These are phyloP conservation scores for Cyclotella sp. DNA, from an alignment of 108 stramenopile species.

Conservation along the genomic window DNA sequence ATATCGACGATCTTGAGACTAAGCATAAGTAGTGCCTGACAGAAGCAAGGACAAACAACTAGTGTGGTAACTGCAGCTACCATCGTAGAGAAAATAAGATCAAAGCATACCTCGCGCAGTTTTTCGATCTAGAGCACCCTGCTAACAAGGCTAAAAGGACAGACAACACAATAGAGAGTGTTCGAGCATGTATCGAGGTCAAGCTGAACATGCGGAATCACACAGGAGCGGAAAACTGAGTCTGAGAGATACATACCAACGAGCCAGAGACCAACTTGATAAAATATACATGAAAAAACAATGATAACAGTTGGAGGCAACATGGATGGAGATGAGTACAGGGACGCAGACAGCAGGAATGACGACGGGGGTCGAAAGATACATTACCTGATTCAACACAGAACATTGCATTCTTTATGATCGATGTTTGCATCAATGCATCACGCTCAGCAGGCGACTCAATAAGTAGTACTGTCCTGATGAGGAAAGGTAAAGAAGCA, in stretches of 20 bases:
- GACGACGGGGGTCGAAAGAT: too few relatives aligned
- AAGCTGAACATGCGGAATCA: too few relatives aligned
- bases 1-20: conserved; percentile 25
- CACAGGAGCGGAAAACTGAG: too few relatives aligned
- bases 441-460: conserved; percentile 6
- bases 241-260: not conserved
- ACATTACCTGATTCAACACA: conserved; percentile 14
- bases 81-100: not conserved
- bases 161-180: too few relatives aligned
- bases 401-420: conserved; percentile 10
- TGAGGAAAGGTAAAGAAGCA: conserved; percentile 23
- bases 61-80: not conserved
- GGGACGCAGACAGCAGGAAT: too few relatives aligned
- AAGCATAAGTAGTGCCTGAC: conserved; percentile 17
- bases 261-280: not conserved
- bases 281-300: too few relatives aligned
- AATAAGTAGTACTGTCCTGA: conserved; percentile 30
- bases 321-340: too few relatives aligned
- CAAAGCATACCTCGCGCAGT: conserved; percentile 1
- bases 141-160: not conserved
- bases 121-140: not conserved
- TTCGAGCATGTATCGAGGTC: too few relatives aligned
- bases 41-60: not conserved
- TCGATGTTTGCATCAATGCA: conserved; percentile 7
- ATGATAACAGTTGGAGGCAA: too few relatives aligned